A percentile compares a stretch with the other conserved stretches of the same genome.
Evolutionary conservation across 352 stramenopile genomes (phyloP).

Genomic region (Phytopythium cucurbitacearum): DNA sequence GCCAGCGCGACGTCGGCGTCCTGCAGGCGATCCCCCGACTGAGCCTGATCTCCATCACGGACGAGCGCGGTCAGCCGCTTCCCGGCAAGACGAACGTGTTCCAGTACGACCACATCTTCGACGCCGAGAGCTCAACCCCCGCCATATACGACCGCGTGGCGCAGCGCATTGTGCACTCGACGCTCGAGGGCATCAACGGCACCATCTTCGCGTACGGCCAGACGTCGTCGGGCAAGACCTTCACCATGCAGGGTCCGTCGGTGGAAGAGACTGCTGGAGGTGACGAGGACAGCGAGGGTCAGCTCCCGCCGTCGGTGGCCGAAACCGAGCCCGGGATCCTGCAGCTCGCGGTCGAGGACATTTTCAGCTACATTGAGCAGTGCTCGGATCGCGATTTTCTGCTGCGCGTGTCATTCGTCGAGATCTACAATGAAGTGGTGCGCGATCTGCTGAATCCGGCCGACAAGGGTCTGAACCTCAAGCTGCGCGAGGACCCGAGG

Average conservation of each 20-base stretch:
- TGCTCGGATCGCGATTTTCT: slow-evolving; percentile 91
- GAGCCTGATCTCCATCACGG: slow-evolving; percentile 55
- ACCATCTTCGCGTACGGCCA: slow-evolving; percentile 96
- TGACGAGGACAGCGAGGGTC: background rate
- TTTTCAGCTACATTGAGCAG: slow-evolving; percentile 88
- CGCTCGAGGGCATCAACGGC: slow-evolving; percentile 73
- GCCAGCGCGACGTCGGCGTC: slow-evolving; percentile 34
- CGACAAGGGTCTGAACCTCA: slow-evolving; percentile 49
- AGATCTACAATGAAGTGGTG: slow-evolving; percentile 99
- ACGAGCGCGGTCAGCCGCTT: slow-evolving; percentile 46
- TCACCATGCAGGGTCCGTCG: slow-evolving; percentile 92
- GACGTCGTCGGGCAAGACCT: slow-evolving; percentile 95
- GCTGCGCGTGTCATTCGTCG: slow-evolving; percentile 96
- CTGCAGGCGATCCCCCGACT: slow-evolving; percentile 32
- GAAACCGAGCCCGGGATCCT: slow-evolving; percentile 50
- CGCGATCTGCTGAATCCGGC: slow-evolving; percentile 89
- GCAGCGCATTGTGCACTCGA: slow-evolving; percentile 69
- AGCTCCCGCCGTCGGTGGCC: too few relatives aligned
- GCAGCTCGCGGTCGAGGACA: slow-evolving; percentile 92
- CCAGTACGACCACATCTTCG: slow-evolving; percentile 81
- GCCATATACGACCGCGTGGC: slow-evolving; percentile 61
- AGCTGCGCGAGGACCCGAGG: slow-evolving; percentile 92
- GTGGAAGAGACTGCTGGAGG: slow-evolving; percentile 1
- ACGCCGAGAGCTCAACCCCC: slow-evolving; percentile 36
- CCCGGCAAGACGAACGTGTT: slow-evolving; percentile 66